Evolutionary conservation across 2,329 filamentous ascomycete genomes (phyloP), one percentile per base, ranked within the genome.

Genomic region (Rhynchosporium secalis): DNA sequence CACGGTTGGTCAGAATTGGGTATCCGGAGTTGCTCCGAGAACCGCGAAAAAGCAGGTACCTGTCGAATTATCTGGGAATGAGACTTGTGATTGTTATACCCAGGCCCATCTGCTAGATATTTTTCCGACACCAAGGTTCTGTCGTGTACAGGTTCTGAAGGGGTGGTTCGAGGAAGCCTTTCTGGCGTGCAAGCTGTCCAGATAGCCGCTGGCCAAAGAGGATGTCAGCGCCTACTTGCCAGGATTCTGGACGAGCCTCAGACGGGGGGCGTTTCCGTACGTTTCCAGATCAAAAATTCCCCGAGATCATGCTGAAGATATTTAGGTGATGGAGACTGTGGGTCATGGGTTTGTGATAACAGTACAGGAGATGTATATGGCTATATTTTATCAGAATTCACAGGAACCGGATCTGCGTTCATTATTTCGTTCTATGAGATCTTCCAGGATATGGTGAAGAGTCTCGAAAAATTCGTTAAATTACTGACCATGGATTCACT

Each of bases 361-460:
- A 28, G 38, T 6, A 54, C 51, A 40, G 59, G 59, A 12, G 29
- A 36, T 43, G 20, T 66, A 1, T 66, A 48, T 28, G 64, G 64
- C n/a, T 57, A 66, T 41, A 60, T 66, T 31, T 33, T 66, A 2
- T 57, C 62, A 29, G 64, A 59, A n/a, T 47, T 54, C 58, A 12
- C 56, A 5, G 59, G 31, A 4, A 57, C 59, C 3, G 56, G 47
- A 12, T 43, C 47, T 31, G 62, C 62, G 5, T 66, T 64, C 26
- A 51, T 66, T 20, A 31, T 63, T 3, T 54, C 58, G 12, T 62
- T 56, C 13, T 7, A 52, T 1, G 26, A 62, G 6, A 49, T 61
- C 3, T 58, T 65, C 33, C 13, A 61, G 31, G 60, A 65, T 26
- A 62, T 62, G 49, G 1, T 7, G 15, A 28, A 6, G 8, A 28